Evolutionary conservation across 495 filamentous ascomycete genomes (phyloP), one percentile per base, ranked within the genome.

Genomic region (Tuber microsphaerosporum): DNA sequence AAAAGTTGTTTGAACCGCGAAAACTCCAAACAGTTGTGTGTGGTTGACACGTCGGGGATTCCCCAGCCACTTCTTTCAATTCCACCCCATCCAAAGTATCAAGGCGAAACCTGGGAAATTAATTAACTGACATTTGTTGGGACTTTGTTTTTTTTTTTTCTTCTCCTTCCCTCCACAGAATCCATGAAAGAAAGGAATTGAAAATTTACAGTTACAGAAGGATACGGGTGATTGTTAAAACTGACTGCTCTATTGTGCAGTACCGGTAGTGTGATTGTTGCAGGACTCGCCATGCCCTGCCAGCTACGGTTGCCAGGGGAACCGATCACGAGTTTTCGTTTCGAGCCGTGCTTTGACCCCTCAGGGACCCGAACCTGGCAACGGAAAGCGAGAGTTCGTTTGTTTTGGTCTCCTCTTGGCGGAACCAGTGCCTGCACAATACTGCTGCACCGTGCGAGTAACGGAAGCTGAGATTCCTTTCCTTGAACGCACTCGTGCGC

Each of bases 281-380:
- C 26, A 17, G 56, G 56, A 6, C 26, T 16, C 9, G 14, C n/a
- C 1, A 2, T 17, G 19, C 34, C 31, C 56, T 17, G 14, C 31
- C 34, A 1, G 12, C 3, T 17, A 26, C 26, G 2, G 56, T 65
- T 65, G 56, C 5, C 56, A 65, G 56, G 56, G 56, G 56, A 65
- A 65, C 56, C 56, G 56, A 16, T 65, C 56, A 65, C 56, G 56
- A 65, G 56, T 65, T 34, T 34, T 65, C 56, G 56, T 65, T 65
- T 34, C 26, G 12, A 16, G 3, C 56, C 26, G 26, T 31, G 56
- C 31, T 34, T 34, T 14, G 56, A 65, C 26, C 22, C n/a, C 14
- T 56, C 48, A 19, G 0, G 19, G 45, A 0, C 0, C 16, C 1
- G 22, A 9, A 22, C 19, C n/a, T 8, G 22, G 48, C 48, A 56